Evolutionary conservation across 208 protist genomes (phyloP), one percentile per base, ranked within the genome.

Genomic region (Trypanosoma congolense): DNA sequence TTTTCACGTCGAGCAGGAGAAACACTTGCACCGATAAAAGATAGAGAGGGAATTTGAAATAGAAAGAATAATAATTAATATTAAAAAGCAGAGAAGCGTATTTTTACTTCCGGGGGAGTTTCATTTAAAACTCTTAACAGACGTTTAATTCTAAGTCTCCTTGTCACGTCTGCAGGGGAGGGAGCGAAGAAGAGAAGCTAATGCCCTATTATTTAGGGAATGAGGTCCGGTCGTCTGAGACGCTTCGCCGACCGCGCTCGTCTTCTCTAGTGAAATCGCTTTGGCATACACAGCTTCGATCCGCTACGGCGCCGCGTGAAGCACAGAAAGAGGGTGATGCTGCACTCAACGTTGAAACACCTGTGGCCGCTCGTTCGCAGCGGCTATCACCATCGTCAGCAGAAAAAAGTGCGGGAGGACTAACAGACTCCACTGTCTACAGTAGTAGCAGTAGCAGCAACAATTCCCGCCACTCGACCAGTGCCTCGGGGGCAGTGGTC

Each of bases 251-350:
- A 12, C 26, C 0, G n/a, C 33, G 16, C 26, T 31, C 30, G 6
- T 28, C 47, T 19, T 36, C 52, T n/a, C 48, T 43, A 10, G 59
- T 69, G n/a, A 69, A 69, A 41, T 69, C 55, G 12, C 57, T 56
- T 30, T 69, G 62, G 62, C 54, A 61, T 10, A 57, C 26, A 30
- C 62, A 61, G 21, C 54, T 69, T 4, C 62, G 62, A 12, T 41
- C 62, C 4, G 47, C 50, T 4, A 28, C 19, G 8, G 6, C 43
- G 24, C 51, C 40, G 4, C 16, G 31, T 9, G 43, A 40, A 19
- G 28, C 33, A 33, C 2, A 31, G 42, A n/a, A 22, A 10, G 59
- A 40, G 2, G 26, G 31, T 14, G 6, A 22, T 46, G 42, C 42
- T 5, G 9, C 42, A 22, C 10, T 0, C n/a, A 46, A n/a, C 6